Evolutionary conservation across 768 basidiomycete genomes (phyloP).

Genomic region (Sutorius australiensis): DNA sequence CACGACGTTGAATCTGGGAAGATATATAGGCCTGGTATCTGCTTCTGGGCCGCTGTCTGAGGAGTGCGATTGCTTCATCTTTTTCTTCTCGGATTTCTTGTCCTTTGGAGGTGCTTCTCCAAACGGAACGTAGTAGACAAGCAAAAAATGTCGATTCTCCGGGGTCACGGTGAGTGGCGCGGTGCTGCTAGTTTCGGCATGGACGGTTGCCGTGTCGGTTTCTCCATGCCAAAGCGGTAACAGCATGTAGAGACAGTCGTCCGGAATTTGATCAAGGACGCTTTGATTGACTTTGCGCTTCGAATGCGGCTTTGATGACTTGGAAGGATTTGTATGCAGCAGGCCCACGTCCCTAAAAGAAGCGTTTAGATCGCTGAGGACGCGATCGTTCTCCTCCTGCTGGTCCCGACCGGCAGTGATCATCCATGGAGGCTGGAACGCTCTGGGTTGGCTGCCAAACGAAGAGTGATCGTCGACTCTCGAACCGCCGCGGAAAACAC

Average conservation of each 20-base stretch:
- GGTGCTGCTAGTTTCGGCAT: slow-evolving; percentile 18
- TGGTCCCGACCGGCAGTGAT: slow-evolving; percentile 57
- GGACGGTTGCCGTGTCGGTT: slow-evolving; percentile 47
- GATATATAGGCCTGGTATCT: slow-evolving; percentile 47
- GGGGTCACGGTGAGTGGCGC: slow-evolving; percentile 39
- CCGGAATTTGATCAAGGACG: slow-evolving; percentile 59
- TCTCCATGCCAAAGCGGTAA: slow-evolving; percentile 82
- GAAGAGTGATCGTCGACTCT: slow-evolving; percentile 24
- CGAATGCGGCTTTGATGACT: slow-evolving; percentile 18
- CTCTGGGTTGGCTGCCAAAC: slow-evolving; percentile 25
- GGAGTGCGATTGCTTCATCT: slow-evolving; percentile 26
- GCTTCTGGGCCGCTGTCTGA: slow-evolving; percentile 24
- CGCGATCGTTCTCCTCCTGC: slow-evolving; percentile 64
- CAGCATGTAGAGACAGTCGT: slow-evolving; percentile 76
- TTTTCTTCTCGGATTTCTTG: slow-evolving; percentile 32
- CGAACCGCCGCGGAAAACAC: slow-evolving; percentile 19
- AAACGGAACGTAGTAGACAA: slow-evolving; percentile 76
- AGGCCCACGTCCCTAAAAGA: slow-evolving; percentile 82
- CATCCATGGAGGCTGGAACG: slow-evolving; percentile 58
- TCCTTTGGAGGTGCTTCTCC: slow-evolving; percentile 8
- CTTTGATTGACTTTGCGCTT: slow-evolving; percentile 28
- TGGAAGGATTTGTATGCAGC: slow-evolving; percentile 51
- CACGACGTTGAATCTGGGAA: slow-evolving; percentile 66
- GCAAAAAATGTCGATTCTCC: slow-evolving; percentile 61
- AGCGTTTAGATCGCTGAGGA: slow-evolving; percentile 64